Conservation (phyloP, 768 basidiomycete species). For the Phylloporus scabripes region DNA sequence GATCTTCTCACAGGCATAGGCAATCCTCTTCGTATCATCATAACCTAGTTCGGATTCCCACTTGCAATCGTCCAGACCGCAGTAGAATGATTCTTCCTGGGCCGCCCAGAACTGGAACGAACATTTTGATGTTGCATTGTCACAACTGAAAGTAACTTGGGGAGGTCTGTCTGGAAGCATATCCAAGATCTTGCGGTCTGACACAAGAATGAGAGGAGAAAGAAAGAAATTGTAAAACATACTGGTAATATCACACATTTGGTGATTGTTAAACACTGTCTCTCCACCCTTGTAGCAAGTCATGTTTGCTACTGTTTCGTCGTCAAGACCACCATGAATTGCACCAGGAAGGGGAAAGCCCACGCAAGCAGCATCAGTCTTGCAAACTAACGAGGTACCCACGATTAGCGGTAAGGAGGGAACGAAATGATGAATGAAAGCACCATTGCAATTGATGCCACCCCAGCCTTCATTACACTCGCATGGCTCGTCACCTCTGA, state of each 20-base stretch:
- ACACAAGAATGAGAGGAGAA: neutral
- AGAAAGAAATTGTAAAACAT: slow-evolving; percentile 27
- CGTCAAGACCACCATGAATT: slow-evolving; percentile 35
- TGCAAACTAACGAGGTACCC: slow-evolving; percentile 59
- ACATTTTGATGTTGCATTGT: slow-evolving; percentile 56
- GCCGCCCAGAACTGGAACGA: slow-evolving; percentile 99
- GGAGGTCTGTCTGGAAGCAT: slow-evolving; percentile 85
- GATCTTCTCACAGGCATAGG: slow-evolving; percentile 78
- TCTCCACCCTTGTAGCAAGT: slow-evolving; percentile 92
- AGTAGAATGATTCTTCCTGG: slow-evolving; percentile 93
- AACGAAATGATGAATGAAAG: slow-evolving; percentile 15
- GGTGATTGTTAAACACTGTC: slow-evolving; percentile 92
- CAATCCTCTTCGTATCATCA: slow-evolving; percentile 64
- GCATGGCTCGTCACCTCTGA: slow-evolving; percentile 73
- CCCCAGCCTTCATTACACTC: slow-evolving; percentile 93
- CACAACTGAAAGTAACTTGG: slow-evolving; percentile 95
- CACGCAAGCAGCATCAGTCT: slow-evolving; percentile 72
- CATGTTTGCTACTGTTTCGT: slow-evolving; percentile 55
- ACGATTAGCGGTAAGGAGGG: neutral
- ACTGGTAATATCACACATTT: slow-evolving; percentile 99
- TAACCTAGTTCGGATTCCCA: slow-evolving; percentile 45
- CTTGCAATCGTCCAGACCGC: slow-evolving; percentile 69
- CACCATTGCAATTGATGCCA: slow-evolving; percentile 97
- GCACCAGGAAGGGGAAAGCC: slow-evolving; percentile 64
- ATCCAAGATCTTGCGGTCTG: slow-evolving; percentile 93